Evolutionary conservation across 192 early-diverging fungal genomes (phyloP), one percentile per base, ranked within the genome.

Genomic region (Mortierella claussenii): DNA sequence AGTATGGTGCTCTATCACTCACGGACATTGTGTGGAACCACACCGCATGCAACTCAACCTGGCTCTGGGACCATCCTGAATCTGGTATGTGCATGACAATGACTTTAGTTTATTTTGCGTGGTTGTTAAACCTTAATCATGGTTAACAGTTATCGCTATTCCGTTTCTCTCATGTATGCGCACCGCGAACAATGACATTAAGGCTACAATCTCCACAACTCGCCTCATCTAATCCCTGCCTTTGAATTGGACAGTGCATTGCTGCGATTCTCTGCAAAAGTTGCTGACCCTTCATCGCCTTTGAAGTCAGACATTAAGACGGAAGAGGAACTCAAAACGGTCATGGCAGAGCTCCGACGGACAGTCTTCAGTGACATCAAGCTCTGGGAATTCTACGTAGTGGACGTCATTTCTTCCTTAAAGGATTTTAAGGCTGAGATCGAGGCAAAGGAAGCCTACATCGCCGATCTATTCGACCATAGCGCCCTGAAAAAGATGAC

Each of bases 21-120:
- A 95, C 95, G 11, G 98, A 99, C 81, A 88, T 99, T 63, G 98
- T 99, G 3, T 99, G 95, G 96, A 99, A 99, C 83, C 98, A 99
- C 81, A 99, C 97, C 21, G 92, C 95, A 24, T 89, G 88, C 80
- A 92, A 97, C 68, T 93, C 94, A n/a, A 80, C 78, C n/a, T 99
- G 95, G 93, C 87, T 99, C 37, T 80, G 88, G 73, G 91, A 97
- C 44, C 97, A 99, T 76, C 97, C 97, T 7, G 97, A 99, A 80
- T 93, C 95, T 63, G 92, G 91, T 92, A 79, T 21, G 32, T 43
- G n/a, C n/a, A n/a, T n/a, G n/a, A n/a, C n/a, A n/a, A n/a, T n/a
- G n/a, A n/a, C n/a, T n/a, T n/a, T n/a, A n/a, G n/a, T n/a, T n/a
- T n/a, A n/a, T n/a, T n/a, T n/a, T n/a, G n/a, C n/a, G n/a, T n/a